A percentile compares a stretch with the other conserved stretches of the same genome.
These are phyloP conservation scores for Psidium guajava DNA, from an alignment of 345 rosid species.

Conservation along the genomic window DNA sequence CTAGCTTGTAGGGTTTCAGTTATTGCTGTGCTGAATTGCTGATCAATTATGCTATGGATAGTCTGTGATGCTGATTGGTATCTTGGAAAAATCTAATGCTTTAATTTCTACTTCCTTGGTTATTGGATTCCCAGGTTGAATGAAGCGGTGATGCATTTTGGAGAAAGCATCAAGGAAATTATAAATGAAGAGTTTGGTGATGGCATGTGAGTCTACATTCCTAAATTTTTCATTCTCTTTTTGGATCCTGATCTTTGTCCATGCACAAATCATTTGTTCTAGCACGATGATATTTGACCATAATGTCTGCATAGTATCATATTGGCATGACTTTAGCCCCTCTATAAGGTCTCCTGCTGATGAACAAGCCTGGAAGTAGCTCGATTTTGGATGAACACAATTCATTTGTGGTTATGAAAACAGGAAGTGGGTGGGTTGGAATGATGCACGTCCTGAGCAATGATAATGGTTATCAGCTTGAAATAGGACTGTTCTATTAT, in stretches of 20 bases:
- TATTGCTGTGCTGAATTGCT: background rate
- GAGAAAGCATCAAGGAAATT: constrained; percentile 91
- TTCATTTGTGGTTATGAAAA: background rate
- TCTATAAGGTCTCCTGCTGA: background rate
- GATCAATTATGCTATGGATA: background rate
- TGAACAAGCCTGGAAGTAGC: background rate
- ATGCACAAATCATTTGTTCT: background rate
- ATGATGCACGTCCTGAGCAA: background rate
- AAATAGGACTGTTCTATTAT: background rate
- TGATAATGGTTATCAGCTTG: background rate
- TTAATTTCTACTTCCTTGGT: background rate
- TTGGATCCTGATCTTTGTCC: background rate
- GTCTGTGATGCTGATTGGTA: background rate
- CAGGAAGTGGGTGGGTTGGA: background rate
- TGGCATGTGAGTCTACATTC: constrained; percentile 54
- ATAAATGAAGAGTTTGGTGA: constrained; percentile 92
- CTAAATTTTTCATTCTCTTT: background rate
- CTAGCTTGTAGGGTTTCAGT: background rate
- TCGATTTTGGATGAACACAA: background rate
- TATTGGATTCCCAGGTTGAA: constrained; percentile 44
- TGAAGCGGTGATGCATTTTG: constrained; percentile 96
- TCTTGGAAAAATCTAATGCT: background rate
- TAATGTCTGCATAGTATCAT: background rate
- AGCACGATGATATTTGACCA: background rate
- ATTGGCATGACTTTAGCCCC: background rate